These are phyloP conservation scores for Clarireedia paspali DNA, from an alignment of 2,329 filamentous ascomycete genomes.

Conservation along the genomic window DNA sequence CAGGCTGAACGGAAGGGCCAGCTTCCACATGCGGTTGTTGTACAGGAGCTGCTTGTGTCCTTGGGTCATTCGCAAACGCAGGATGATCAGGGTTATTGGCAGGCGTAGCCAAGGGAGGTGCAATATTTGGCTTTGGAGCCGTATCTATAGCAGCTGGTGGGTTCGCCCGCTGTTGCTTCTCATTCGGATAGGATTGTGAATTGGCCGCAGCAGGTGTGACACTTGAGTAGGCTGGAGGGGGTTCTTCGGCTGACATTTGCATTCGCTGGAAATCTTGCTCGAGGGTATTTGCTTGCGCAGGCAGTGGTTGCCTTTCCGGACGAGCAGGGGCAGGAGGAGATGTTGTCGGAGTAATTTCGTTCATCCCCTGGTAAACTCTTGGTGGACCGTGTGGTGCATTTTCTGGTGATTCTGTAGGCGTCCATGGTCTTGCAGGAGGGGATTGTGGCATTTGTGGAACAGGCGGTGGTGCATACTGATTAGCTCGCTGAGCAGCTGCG, in stretches of 20 bases:
- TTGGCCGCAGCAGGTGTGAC: constrained; percentile 46
- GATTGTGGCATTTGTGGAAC: constrained; percentile 32
- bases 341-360: constrained; percentile 46
- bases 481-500: constrained; percentile 71
- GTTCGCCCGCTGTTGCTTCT: constrained; percentile 47
- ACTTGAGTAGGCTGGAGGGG: constrained; percentile 92
- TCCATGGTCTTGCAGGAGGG: constrained; percentile 65
- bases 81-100: constrained; percentile 63
- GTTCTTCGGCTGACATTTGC: constrained; percentile 65
- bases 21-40: constrained; percentile 20
- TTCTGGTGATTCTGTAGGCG: constrained; percentile 83
- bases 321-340: constrained; percentile 36
- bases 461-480: constrained; percentile 59
- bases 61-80: constrained; percentile 81
- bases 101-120: constrained; percentile 29
- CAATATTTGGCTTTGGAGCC: constrained; percentile 29
- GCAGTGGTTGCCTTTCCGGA: constrained; percentile 25
- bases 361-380: constrained; percentile 81
- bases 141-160: constrained; percentile 23
- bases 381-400: constrained; percentile 83
- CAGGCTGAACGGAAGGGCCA: constrained; percentile 22
- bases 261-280: constrained; percentile 82
- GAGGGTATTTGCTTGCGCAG: constrained; percentile 59
- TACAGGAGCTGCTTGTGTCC: constrained; percentile 30
- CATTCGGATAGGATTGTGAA: constrained; percentile 60